Evolutionary conservation across 148 eudicot species (phyloP).

Genomic region (Fagopyrum esculentum): DNA sequence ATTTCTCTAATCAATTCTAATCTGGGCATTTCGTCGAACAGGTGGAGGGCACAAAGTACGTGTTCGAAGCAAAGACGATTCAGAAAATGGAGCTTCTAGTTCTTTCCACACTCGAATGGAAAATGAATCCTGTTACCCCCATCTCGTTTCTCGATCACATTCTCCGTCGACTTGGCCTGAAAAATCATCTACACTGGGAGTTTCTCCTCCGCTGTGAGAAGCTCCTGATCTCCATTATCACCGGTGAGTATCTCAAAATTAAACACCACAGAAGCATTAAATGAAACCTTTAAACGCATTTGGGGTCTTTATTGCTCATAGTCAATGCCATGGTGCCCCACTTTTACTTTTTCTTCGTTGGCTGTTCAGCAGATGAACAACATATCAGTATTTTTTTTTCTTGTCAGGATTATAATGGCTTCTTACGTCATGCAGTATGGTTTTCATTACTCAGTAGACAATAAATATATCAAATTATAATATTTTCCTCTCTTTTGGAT

Average conservation of each 20-base stretch:
- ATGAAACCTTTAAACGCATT: not conserved
- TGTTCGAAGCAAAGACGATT: constrained; percentile 31
- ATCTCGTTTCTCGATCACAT: constrained; percentile 34
- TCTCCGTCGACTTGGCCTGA: constrained; percentile 32
- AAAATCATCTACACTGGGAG: constrained; percentile 28
- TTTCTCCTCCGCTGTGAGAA: constrained; percentile 43
- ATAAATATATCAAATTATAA: not conserved
- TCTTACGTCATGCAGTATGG: not conserved
- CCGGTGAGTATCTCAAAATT: constrained; percentile 29
- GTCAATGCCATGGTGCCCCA: not conserved
- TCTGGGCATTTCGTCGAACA: constrained; percentile 16
- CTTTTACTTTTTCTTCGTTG: not conserved
- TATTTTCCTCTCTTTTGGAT: not conserved
- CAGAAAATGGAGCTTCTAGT: constrained; percentile 38
- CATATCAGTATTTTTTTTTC: not conserved
- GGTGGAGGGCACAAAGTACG: constrained; percentile 18
- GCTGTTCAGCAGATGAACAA: not conserved
- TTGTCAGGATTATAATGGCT: not conserved
- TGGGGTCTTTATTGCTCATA: not conserved
- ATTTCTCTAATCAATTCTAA: not conserved
- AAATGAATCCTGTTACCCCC: constrained; percentile 38
- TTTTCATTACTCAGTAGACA: not conserved
- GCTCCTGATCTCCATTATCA: constrained; percentile 36
- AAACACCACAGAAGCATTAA: not conserved
- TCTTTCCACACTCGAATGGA: constrained; percentile 35